These are phyloP conservation scores for Lipomyces yarrowii DNA, from an alignment of 1,139 yeast species.

Conservation along the genomic window DNA sequence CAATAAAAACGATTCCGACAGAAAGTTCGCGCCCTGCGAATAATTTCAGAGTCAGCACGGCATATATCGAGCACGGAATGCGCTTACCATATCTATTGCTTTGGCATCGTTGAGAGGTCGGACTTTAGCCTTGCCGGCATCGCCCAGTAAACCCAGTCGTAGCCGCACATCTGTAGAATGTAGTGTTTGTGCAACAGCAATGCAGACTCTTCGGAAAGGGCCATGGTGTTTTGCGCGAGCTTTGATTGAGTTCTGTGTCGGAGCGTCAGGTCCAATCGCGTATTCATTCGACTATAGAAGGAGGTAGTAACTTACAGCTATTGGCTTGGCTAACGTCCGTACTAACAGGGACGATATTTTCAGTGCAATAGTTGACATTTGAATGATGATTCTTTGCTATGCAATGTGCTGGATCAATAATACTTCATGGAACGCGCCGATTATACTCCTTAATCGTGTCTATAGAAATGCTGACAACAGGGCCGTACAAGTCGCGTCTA, in stretches of 20 bases:
- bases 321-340: slow-evolving; percentile 80
- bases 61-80: background rate
- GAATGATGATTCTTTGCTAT: background rate
- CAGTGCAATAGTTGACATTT: slow-evolving; percentile 58
- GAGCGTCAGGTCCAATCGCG: background rate
- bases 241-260: slow-evolving; percentile 55
- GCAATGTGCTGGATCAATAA: background rate
- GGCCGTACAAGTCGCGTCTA: background rate
- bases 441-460: background rate
- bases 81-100: slow-evolving; percentile 63
- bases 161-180: slow-evolving; percentile 68
- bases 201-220: slow-evolving; percentile 62
- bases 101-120: slow-evolving; percentile 82
- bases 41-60: background rate
- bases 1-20: slow-evolving; percentile 77
- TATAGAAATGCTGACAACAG: background rate
- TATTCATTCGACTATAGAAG: background rate
- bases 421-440: background rate
- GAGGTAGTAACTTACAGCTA: slow-evolving; percentile 53
- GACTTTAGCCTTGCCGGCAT: slow-evolving; percentile 53
- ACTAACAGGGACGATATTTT: slow-evolving; percentile 75
- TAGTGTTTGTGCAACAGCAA: slow-evolving; percentile 69
- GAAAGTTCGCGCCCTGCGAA: slow-evolving; percentile 65
- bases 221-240: slow-evolving; percentile 79
- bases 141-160: slow-evolving; percentile 67